Percentiles rank a stretch among this genome's conserved stretches.
These are phyloP conservation scores for Didymella keratinophila DNA, from an alignment of 2,329 filamentous ascomycete genomes.

Conservation along the genomic window DNA sequence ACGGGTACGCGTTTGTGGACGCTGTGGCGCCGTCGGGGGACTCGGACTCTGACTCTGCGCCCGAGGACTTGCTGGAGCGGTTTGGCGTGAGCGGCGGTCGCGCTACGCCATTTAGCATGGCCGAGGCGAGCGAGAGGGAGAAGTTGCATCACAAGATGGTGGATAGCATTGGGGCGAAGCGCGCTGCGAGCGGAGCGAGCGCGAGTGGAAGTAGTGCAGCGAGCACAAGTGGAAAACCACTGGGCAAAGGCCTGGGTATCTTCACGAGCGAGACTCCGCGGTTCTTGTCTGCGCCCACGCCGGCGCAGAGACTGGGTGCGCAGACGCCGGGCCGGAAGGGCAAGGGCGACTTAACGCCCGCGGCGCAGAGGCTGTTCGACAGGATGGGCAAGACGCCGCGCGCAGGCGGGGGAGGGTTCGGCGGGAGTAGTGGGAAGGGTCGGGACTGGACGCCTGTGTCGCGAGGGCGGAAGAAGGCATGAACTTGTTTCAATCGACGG, in stretches of 20 bases:
- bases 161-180: conserved; percentile 46
- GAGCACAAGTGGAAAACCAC: conserved; percentile 9
- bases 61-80: conserved; percentile 54
- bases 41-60: conserved; percentile 45
- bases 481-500: not conserved
- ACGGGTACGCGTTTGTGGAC: conserved; percentile 94
- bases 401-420: conserved; percentile 32
- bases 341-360: conserved; percentile 71
- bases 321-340: conserved; percentile 53
- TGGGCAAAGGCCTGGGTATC: conserved; percentile 36
- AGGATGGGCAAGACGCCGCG: conserved; percentile 44
- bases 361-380: conserved; percentile 64
- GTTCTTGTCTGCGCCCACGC: conserved; percentile 78
- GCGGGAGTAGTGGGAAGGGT: conserved; percentile 14
- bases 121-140: conserved; percentile 78
- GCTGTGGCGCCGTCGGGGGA: conserved; percentile 81
- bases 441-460: conserved; percentile 44
- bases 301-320: conserved; percentile 70
- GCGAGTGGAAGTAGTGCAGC: not conserved
- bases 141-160: conserved; percentile 76
- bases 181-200: conserved; percentile 5
- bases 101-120: conserved; percentile 71
- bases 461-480: conserved; percentile 31
- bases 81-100: conserved; percentile 47
- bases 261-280: conserved; percentile 60